phyloP scores from a whole-genome alignment of 148 eudicot genomes.

The Nepenthes mirabilis region DNA sequence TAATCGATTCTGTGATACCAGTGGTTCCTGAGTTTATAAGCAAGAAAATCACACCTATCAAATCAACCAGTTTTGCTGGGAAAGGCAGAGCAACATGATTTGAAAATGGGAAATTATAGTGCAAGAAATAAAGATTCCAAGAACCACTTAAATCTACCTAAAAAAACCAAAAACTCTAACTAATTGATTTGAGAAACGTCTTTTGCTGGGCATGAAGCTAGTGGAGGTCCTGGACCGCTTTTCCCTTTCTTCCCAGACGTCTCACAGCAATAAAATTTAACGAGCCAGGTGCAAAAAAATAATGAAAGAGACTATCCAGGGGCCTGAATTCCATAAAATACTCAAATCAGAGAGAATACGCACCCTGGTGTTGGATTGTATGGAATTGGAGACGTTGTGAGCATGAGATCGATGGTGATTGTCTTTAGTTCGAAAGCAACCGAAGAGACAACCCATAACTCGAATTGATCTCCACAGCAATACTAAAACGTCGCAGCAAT shows the following conservation, averaged over 20 bases:
- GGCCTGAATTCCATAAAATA: not conserved
- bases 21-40: slow-evolving; percentile 18
- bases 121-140: too few relatives aligned
- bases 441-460: slow-evolving; percentile 37
- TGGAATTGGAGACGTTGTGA: slow-evolving; percentile 4
- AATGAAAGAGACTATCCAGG: not conserved
- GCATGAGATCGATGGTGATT: not conserved
- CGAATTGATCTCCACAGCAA: slow-evolving; percentile 23
- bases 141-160: too few relatives aligned
- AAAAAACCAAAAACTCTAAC: too few relatives aligned
- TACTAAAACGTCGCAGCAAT: slow-evolving; percentile 15
- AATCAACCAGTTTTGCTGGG: not conserved
- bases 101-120: too few relatives aligned
- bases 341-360: not conserved
- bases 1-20: slow-evolving; percentile 16
- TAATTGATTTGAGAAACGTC: too few relatives aligned
- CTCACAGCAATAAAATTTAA: not conserved
- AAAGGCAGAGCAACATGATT: too few relatives aligned
- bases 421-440: slow-evolving; percentile 26
- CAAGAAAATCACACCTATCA: not conserved
- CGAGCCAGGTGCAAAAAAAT: not conserved
- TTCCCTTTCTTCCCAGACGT: too few relatives aligned
- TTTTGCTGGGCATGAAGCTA: too few relatives aligned
- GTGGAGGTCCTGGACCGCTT: too few relatives aligned
- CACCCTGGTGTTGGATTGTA: slow-evolving; percentile 10